A percentile compares a stretch with the other conserved stretches of the same genome.
Evolutionary conservation across 2,329 filamentous ascomycete species (phyloP).

Genomic region (Fusarium musae): DNA sequence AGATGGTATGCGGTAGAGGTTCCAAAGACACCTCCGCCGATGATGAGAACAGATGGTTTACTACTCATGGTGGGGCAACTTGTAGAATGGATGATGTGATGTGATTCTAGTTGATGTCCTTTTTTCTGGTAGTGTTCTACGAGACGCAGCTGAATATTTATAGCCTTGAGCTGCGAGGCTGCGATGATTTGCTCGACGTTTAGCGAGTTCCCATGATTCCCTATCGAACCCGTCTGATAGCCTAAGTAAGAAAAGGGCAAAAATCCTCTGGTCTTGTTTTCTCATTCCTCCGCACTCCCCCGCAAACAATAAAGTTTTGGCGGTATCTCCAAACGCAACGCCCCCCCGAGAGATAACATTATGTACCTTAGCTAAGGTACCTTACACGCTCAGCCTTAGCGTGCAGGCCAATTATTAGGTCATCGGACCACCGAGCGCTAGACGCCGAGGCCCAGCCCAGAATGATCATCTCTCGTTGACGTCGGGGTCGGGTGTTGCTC

Average conservation of each 20-base stretch:
- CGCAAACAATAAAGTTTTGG: background rate
- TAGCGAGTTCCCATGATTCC: background rate
- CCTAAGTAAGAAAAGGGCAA: background rate
- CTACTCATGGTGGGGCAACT: constrained; percentile 36
- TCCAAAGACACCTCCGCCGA: constrained; percentile 62
- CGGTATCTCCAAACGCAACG: background rate
- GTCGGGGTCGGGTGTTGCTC: background rate
- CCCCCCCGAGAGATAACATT: background rate
- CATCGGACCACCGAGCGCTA: background rate
- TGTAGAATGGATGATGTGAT: background rate
- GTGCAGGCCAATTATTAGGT: background rate
- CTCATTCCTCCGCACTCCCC: constrained; percentile 10
- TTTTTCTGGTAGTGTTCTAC: background rate
- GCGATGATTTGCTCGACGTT: background rate
- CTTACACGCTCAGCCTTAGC: background rate
- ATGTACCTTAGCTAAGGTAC: background rate
- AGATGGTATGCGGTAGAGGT: constrained; percentile 62
- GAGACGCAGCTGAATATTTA: background rate
- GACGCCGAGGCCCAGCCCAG: background rate
- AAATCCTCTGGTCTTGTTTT: background rate
- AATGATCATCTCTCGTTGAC: background rate
- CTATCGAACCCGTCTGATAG: background rate
- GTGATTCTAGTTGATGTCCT: background rate
- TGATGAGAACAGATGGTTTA: constrained; percentile 48
- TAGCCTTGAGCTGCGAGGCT: background rate